Evolutionary conservation across 129 eudicot genomes (phyloP).

Genomic region (Helichrysum umbraculigerum): DNA sequence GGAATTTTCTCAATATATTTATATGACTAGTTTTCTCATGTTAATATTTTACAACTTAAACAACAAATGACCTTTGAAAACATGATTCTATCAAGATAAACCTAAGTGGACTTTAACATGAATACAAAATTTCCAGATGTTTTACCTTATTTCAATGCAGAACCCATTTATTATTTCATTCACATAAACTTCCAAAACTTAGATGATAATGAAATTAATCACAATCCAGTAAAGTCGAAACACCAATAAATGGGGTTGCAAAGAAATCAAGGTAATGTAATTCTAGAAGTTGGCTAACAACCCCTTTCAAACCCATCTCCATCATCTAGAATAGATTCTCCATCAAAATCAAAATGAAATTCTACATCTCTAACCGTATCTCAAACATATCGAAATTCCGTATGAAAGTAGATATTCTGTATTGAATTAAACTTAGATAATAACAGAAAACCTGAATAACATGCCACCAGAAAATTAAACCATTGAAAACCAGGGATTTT

Average conservation of each 20-base stretch:
- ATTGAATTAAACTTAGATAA: not conserved
- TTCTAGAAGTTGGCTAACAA: not conserved
- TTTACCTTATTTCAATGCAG: not conserved
- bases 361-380: not conserved
- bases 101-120: too few relatives aligned
- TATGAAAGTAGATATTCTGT: not conserved
- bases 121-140: too few relatives aligned
- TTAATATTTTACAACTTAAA: too few relatives aligned
- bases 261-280: not conserved
- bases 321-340: constrained; percentile 6
- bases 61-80: too few relatives aligned
- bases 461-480: not conserved
- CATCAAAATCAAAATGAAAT: not conserved
- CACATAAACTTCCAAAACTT: not conserved
- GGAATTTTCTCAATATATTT: too few relatives aligned
- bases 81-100: too few relatives aligned
- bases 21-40: too few relatives aligned
- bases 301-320: constrained; percentile 22
- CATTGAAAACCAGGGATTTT: not conserved
- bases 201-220: not conserved
- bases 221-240: not conserved
- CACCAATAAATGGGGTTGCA: not conserved
- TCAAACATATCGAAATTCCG: not conserved
- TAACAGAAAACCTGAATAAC: not conserved
- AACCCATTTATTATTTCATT: not conserved